These are phyloP conservation scores for Rhododendron mucronatum DNA, from an alignment of 148 eudicot species.

Conservation along the genomic window DNA sequence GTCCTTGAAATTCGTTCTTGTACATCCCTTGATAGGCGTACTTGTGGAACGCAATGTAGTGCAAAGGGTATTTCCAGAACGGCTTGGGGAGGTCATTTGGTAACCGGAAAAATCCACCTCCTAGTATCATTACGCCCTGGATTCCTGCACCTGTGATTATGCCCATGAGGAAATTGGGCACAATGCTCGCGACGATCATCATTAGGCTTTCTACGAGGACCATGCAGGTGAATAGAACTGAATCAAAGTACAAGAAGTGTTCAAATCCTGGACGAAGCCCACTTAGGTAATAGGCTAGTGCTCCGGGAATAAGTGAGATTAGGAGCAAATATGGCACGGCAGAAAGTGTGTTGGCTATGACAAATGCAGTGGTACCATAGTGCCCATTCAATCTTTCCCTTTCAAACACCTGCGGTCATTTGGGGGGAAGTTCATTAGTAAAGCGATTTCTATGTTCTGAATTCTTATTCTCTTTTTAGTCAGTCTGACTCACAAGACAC, in stretches of 20 bases:
- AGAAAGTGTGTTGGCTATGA: slow-evolving; percentile 45
- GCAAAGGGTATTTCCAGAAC: slow-evolving; percentile 44
- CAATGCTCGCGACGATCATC: slow-evolving; percentile 57
- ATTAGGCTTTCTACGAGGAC: slow-evolving; percentile 52
- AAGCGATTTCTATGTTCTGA: too few species aligned
- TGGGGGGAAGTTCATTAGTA: background rate
- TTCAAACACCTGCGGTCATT: slow-evolving; percentile 30
- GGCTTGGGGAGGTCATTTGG: slow-evolving; percentile 30
- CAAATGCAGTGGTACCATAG: slow-evolving; percentile 37
- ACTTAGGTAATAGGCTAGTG: slow-evolving; percentile 33
- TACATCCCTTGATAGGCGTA: slow-evolving; percentile 37
- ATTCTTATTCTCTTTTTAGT: background rate
- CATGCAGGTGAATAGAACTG: slow-evolving; percentile 29
- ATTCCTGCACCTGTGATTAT: slow-evolving; percentile 52
- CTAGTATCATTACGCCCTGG: slow-evolving; percentile 35
- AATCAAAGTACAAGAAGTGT: slow-evolving; percentile 30
- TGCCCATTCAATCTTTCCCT: slow-evolving; percentile 60
- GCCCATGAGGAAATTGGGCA: slow-evolving; percentile 50
- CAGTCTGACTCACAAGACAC: background rate
- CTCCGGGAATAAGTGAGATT: slow-evolving; percentile 39
- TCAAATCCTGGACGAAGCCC: slow-evolving; percentile 36
- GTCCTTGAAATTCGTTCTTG: slow-evolving; percentile 49
- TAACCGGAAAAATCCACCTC: slow-evolving; percentile 38
- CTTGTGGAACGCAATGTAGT: slow-evolving; percentile 34
- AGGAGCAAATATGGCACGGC: slow-evolving; percentile 40